These are phyloP conservation scores for Gynostemma pentaphyllum DNA, from an alignment of 306 rosid species.

Conservation along the genomic window DNA sequence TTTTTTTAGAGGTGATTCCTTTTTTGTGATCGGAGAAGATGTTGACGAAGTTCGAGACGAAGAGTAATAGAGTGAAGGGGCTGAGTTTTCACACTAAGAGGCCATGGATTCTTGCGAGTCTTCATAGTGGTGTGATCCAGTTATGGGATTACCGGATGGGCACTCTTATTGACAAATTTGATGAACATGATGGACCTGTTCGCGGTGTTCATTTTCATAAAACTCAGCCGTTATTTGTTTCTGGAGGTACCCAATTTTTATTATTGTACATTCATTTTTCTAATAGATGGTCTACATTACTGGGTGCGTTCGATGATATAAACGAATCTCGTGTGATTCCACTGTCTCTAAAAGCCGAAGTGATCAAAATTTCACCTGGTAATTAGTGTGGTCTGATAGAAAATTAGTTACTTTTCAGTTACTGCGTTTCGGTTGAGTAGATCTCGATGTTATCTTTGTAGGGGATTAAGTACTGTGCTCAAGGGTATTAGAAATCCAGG, in stretches of 20 bases:
- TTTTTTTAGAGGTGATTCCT: slow-evolving; percentile 20
- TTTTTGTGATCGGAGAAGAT: slow-evolving; percentile 27
- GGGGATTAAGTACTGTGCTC: not conserved
- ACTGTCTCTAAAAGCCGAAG: not conserved
- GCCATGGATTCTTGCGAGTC: slow-evolving; percentile 99
- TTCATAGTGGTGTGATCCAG: slow-evolving; percentile 99
- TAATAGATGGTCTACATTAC: not conserved
- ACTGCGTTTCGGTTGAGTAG: slow-evolving; percentile 1
- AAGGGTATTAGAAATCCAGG: not conserved
- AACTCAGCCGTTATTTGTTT: slow-evolving; percentile 90
- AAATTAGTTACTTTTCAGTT: not conserved
- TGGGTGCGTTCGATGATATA: not conserved
- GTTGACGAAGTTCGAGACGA: slow-evolving; percentile 97
- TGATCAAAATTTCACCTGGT: not conserved
- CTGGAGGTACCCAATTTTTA: slow-evolving; percentile 53
- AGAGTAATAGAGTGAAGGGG: slow-evolving; percentile 97
- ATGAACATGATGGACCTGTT: slow-evolving; percentile 97
- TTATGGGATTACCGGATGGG: slow-evolving; percentile 99
- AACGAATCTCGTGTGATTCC: not conserved
- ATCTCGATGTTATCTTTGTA: not conserved
- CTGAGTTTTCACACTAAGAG: slow-evolving; percentile 89
- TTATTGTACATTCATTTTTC: not conserved
- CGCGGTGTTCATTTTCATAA: slow-evolving; percentile 95
- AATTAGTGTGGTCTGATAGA: not conserved
- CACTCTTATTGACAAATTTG: slow-evolving; percentile 81